phyloP scores from a whole-genome alignment of 352 stramenopile genomes.

The Chrysophaeum taylorii region DNA sequence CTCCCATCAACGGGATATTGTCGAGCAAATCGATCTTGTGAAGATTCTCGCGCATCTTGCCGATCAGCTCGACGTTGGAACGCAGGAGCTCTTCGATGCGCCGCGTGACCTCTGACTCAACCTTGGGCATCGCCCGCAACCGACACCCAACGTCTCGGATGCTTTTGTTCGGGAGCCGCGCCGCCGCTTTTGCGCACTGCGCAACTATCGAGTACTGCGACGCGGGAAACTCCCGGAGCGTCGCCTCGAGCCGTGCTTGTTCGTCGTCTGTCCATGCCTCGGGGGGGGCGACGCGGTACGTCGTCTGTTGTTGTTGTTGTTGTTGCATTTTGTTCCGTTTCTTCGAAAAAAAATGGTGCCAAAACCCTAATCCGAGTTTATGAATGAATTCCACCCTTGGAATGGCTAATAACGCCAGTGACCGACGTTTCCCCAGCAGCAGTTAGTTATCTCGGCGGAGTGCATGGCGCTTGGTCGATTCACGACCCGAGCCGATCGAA shows the following conservation, averaged over 20 bases:
- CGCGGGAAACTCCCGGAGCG: background rate
- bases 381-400: no score
- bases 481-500: no score
- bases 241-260: background rate
- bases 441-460: no score
- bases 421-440: no score
- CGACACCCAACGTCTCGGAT: conserved; percentile 2
- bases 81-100: background rate
- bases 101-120: background rate
- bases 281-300: background rate
- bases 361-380: no score
- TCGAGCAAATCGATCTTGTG: conserved; percentile 5
- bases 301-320: no score
- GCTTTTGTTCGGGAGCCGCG: background rate
- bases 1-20: background rate
- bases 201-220: background rate
- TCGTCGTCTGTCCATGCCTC: conserved; percentile 1
- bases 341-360: no score
- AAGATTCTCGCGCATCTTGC: conserved; percentile 4
- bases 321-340: no score
- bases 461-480: no score
- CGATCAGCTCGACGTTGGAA: background rate
- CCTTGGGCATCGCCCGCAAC: background rate
- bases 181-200: background rate
- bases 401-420: no score